Evolutionary conservation across 306 rosid species (phyloP).

Genomic region (Rosa multiflora): DNA sequence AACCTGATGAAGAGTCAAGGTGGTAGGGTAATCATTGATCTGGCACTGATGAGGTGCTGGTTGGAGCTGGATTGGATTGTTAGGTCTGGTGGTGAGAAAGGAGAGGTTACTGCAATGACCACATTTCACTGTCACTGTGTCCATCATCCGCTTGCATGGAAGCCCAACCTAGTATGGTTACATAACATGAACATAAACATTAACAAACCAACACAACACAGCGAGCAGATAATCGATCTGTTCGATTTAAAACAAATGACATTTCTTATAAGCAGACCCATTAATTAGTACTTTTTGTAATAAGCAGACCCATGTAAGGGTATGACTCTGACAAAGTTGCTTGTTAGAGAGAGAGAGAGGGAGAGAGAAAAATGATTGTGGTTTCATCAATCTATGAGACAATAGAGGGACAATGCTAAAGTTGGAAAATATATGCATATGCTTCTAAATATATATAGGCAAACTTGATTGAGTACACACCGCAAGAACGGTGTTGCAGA

Average conservation of each 20-base stretch:
- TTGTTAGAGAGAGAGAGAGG: not conserved
- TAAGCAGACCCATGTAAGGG: not conserved
- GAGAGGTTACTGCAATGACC: constrained; percentile 98
- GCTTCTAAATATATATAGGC: not conserved
- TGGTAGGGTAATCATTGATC: constrained; percentile 55
- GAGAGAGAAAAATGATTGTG: not conserved
- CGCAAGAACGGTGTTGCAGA: constrained; percentile 96
- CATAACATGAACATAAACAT: constrained; percentile 7
- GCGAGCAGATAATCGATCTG: not conserved
- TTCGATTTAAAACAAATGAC: not conserved
- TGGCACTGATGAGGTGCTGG: constrained; percentile 36
- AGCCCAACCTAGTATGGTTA: constrained; percentile 69
- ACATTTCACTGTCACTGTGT: constrained; percentile 96
- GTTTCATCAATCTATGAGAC: not conserved
- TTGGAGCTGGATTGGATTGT: constrained; percentile 41
- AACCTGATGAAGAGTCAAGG: constrained; percentile 71
- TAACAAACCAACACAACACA: not conserved
- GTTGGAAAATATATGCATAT: not conserved
- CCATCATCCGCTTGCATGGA: constrained; percentile 85
- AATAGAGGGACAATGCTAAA: not conserved
- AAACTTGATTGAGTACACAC: constrained; percentile 29
- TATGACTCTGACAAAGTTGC: not conserved
- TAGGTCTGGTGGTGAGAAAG: constrained; percentile 77
- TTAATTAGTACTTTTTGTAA: not conserved
- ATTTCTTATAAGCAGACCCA: not conserved